Percentiles rank a stretch among this genome's conserved stretches.
Evolutionary conservation across 1,284 basidiomycete genomes (phyloP).

Genomic region (Trichosporon inkin): DNA sequence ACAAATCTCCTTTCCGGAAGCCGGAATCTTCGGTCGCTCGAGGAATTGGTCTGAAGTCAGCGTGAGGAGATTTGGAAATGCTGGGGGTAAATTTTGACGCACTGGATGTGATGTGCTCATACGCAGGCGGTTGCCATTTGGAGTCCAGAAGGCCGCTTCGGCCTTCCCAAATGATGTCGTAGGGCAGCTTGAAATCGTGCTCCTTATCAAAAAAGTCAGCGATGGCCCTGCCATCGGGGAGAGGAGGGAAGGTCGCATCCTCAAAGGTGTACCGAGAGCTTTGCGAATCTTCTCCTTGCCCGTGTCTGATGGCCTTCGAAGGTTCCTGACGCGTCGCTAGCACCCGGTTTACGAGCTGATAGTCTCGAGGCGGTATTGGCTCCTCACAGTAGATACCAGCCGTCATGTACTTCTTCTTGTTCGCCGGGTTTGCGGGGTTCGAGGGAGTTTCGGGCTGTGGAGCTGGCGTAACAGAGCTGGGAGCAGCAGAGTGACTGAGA

Average conservation of each 20-base stretch:
- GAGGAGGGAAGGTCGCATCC: conserved; percentile 32
- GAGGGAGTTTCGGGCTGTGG: background rate
- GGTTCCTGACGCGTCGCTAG: conserved; percentile 10
- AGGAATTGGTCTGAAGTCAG: conserved; percentile 16
- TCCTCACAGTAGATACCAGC: conserved; percentile 45
- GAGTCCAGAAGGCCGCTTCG: conserved; percentile 46
- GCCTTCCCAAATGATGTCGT: conserved; percentile 45
- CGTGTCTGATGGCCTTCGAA: background rate
- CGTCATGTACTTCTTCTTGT: conserved; percentile 38
- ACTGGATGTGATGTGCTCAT: conserved; percentile 36
- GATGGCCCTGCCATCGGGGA: conserved; percentile 41
- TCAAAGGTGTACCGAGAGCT: background rate
- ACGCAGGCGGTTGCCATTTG: conserved; percentile 45
- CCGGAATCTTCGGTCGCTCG: background rate
- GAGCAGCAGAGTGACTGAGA: background rate
- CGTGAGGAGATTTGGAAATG: background rate
- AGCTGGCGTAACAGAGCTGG: background rate
- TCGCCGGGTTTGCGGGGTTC: conserved; percentile 15
- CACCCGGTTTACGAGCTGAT: conserved; percentile 34
- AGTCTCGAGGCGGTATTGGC: conserved; percentile 27
- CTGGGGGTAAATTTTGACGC: conserved; percentile 14
- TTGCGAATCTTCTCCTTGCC: background rate
- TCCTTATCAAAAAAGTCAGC: conserved; percentile 38
- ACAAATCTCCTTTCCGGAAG: conserved; percentile 38
- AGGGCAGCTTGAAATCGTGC: conserved; percentile 47